A percentile compares a stretch with the other conserved stretches of the same genome.
Conservation (phyloP, 2,329 filamentous ascomycete species). For the Hypomyces perniciosus region DNA sequence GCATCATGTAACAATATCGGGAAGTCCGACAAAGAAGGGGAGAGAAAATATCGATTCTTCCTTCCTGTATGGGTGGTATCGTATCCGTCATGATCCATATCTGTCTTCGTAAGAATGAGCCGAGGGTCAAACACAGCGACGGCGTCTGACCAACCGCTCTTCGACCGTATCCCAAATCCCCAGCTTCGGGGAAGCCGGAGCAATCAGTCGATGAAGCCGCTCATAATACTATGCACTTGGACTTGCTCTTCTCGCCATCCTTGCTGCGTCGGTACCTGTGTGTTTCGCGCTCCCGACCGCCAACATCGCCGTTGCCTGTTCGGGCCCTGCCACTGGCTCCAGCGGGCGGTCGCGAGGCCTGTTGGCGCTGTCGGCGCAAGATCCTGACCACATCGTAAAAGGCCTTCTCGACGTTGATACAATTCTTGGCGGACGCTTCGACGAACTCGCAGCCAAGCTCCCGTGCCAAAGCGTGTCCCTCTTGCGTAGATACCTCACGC, state of each 20-base stretch:
- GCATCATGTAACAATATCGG: constrained; percentile 25
- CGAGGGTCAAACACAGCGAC: neutral
- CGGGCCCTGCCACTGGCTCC: constrained; percentile 33
- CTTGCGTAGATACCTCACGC: constrained; percentile 92
- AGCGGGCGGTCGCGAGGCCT: constrained; percentile 36
- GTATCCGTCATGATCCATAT: constrained; percentile 9
- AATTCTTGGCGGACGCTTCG: constrained; percentile 95
- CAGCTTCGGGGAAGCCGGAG: constrained; percentile 5
- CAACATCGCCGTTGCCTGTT: constrained; percentile 31
- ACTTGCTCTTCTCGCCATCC: constrained; percentile 31
- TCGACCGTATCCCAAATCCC: neutral
- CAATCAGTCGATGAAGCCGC: constrained; percentile 3
- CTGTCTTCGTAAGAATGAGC: neutral
- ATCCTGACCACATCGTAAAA: constrained; percentile 97
- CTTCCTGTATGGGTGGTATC: constrained; percentile 4
- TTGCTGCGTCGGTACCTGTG: constrained; percentile 28
- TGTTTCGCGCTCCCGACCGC: constrained; percentile 26
- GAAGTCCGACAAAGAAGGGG: constrained; percentile 17
- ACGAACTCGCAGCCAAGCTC: constrained; percentile 95
- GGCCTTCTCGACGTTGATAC: constrained; percentile 96
- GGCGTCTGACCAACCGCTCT: neutral
- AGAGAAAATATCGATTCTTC: neutral
- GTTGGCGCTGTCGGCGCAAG: constrained; percentile 74
- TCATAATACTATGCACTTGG: constrained; percentile 37
- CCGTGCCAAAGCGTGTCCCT: constrained; percentile 84